These are phyloP conservation scores for Musa itinerans DNA, from an alignment of 176 grass and related monocot species.

Conservation along the genomic window DNA sequence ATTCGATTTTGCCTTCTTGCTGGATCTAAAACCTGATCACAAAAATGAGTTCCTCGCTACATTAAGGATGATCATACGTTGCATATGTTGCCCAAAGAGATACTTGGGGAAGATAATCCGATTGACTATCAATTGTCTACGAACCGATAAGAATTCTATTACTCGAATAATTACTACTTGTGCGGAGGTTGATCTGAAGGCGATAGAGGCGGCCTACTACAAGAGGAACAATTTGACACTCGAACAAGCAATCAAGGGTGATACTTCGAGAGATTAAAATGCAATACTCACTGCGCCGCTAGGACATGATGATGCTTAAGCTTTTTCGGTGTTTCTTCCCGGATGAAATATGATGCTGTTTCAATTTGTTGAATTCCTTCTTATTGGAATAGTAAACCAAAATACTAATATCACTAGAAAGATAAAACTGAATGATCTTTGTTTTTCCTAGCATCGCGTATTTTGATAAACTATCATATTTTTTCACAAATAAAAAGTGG, in stretches of 20 bases:
- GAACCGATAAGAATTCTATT: slow-evolving; percentile 70
- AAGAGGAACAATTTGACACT: slow-evolving; percentile 72
- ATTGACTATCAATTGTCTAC: slow-evolving; percentile 42
- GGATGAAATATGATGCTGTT: too few species aligned
- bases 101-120: slow-evolving; percentile 59
- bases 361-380: too few species aligned
- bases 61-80: background rate
- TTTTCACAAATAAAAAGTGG: too few species aligned
- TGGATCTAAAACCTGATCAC: slow-evolving; percentile 68
- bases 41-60: slow-evolving; percentile 41
- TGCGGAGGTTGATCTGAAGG: slow-evolving; percentile 71
- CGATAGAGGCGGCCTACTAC: slow-evolving; percentile 62
- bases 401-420: too few species aligned
- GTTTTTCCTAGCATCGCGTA: too few species aligned
- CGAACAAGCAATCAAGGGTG: slow-evolving; percentile 47
- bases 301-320: slow-evolving; percentile 34
- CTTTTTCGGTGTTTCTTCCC: background rate
- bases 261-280: slow-evolving; percentile 72
- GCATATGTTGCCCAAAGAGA: too few species aligned
- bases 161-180: slow-evolving; percentile 64
- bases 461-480: too few species aligned
- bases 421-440: too few species aligned
- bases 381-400: too few species aligned
- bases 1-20: background rate
- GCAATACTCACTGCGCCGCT: slow-evolving; percentile 55